A percentile compares a stretch with the other conserved stretches of the same genome.
These are phyloP conservation scores for Bipolaris oryzae DNA, from an alignment of 2,329 filamentous ascomycete genomes.

Conservation along the genomic window DNA sequence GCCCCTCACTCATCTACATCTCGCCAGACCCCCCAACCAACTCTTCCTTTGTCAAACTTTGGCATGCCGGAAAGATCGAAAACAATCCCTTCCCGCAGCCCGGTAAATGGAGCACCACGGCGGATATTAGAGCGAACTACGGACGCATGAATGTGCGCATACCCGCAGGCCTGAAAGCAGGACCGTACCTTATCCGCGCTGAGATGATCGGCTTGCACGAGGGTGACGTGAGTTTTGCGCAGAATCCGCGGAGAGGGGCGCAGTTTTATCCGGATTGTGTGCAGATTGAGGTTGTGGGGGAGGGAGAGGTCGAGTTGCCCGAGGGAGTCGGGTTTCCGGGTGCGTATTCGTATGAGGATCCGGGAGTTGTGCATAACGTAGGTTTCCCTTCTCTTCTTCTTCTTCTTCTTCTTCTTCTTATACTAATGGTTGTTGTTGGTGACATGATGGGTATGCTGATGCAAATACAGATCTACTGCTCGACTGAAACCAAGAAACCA, in stretches of 20 bases:
- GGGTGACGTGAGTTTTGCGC: conserved; percentile 37
- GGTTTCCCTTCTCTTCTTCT: background rate
- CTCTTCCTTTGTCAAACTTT: conserved; percentile 50
- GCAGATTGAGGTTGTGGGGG: conserved; percentile 48
- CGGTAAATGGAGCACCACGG: conserved; percentile 44
- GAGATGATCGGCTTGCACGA: conserved; percentile 55
- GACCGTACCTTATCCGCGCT: conserved; percentile 50
- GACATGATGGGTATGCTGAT: background rate
- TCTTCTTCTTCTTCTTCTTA: background rate
- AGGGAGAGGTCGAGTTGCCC: conserved; percentile 38
- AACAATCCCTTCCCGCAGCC: conserved; percentile 38
- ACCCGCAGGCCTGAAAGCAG: conserved; percentile 45
- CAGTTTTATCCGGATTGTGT: conserved; percentile 54
- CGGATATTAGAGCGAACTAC: conserved; percentile 28
- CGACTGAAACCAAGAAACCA: conserved; percentile 38
- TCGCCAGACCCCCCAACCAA: conserved; percentile 48
- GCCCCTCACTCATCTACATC: conserved; percentile 51
- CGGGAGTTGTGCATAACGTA: conserved; percentile 48
- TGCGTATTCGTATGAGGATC: conserved; percentile 47
- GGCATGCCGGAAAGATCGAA: conserved; percentile 48
- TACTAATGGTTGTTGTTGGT: too few species aligned
- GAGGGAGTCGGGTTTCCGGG: conserved; percentile 54
- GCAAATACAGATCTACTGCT: conserved; percentile 40
- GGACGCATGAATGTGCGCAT: conserved; percentile 42
- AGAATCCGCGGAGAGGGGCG: conserved; percentile 37